Evolutionary conservation across 495 filamentous ascomycete genomes (phyloP).

Genomic region (Annulohypoxylon maeteangense): DNA sequence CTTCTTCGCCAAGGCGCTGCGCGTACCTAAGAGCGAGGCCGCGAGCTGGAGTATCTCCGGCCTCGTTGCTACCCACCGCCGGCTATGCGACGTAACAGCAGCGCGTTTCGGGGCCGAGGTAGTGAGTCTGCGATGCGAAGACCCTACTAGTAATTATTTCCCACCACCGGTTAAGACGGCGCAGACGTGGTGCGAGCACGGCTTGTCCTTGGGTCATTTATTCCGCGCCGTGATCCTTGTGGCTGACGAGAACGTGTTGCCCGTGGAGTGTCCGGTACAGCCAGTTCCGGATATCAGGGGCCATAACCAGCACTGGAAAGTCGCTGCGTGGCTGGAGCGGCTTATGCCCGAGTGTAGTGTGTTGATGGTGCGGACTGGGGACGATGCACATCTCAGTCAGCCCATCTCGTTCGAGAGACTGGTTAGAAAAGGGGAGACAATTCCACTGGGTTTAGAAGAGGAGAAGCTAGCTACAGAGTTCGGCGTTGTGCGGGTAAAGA

Average conservation of each 20-base stretch:
- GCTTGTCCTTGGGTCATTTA: slow-evolving; percentile 35
- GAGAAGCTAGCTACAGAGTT: slow-evolving; percentile 26
- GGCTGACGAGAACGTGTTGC: slow-evolving; percentile 37
- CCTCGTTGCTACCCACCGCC: slow-evolving; percentile 27
- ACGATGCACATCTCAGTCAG: slow-evolving; percentile 39
- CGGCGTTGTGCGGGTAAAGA: slow-evolving; percentile 37
- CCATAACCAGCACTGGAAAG: slow-evolving; percentile 10
- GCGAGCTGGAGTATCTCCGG: slow-evolving; percentile 2
- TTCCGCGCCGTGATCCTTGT: slow-evolving; percentile 38
- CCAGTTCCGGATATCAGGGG: slow-evolving; percentile 17
- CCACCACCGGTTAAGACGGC: slow-evolving; percentile 20
- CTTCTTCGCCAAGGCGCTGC: slow-evolving; percentile 38
- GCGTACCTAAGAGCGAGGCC: neutral
- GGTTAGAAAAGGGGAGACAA: slow-evolving; percentile 15
- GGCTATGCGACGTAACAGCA: slow-evolving; percentile 28
- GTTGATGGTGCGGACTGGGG: slow-evolving; percentile 41
- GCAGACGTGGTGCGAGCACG: slow-evolving; percentile 37
- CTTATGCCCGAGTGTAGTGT: slow-evolving; percentile 39
- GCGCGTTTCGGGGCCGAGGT: slow-evolving; percentile 12
- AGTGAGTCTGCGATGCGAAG: neutral
- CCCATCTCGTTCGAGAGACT: slow-evolving; percentile 39
- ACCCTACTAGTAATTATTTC: slow-evolving; percentile 13
- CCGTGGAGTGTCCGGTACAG: slow-evolving; percentile 32
- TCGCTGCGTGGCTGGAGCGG: slow-evolving; percentile 33
- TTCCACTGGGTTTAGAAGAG: slow-evolving; percentile 30